phyloP scores from a whole-genome alignment of 257 asterid genomes.

The Plectranthus barbatus region DNA sequence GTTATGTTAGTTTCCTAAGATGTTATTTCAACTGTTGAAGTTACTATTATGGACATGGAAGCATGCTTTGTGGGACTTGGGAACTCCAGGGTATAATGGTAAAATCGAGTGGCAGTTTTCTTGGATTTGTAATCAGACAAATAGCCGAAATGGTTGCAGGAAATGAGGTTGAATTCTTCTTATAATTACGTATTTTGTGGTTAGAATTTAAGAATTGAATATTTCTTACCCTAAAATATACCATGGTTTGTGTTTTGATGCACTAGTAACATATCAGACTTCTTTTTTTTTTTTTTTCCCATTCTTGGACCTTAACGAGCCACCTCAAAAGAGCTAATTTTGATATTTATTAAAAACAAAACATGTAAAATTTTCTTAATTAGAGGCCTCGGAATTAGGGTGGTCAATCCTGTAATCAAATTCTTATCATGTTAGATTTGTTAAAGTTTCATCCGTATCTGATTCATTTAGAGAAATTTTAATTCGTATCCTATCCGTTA shows the following conservation, averaged over 20 bases:
- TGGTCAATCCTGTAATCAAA: no score
- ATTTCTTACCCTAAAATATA: slow-evolving; percentile 17
- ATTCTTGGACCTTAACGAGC: no score
- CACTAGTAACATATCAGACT: background rate
- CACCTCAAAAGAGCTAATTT: no score
- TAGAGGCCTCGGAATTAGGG: no score
- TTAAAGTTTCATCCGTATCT: no score
- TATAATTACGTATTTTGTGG: slow-evolving; percentile 19
- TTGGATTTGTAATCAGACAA: slow-evolving; percentile 5
- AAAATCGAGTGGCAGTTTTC: background rate
- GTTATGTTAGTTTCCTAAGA: slow-evolving; percentile 3
- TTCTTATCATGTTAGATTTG: no score
- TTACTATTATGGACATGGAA: background rate
- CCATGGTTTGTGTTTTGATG: background rate
- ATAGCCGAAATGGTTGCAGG: slow-evolving; percentile 24
- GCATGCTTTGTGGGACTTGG: background rate
- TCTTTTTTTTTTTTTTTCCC: no score
- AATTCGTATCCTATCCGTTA: no score
- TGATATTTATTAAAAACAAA: no score
- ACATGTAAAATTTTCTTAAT: no score
- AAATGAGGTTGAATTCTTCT: slow-evolving; percentile 20
- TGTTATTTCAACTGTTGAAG: background rate
- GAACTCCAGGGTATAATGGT: background rate
- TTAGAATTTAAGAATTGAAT: slow-evolving; percentile 23
- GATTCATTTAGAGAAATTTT: no score